These are phyloP conservation scores for Starmerella roubikii DNA, from an alignment of 805 yeast genomes.

Conservation along the genomic window DNA sequence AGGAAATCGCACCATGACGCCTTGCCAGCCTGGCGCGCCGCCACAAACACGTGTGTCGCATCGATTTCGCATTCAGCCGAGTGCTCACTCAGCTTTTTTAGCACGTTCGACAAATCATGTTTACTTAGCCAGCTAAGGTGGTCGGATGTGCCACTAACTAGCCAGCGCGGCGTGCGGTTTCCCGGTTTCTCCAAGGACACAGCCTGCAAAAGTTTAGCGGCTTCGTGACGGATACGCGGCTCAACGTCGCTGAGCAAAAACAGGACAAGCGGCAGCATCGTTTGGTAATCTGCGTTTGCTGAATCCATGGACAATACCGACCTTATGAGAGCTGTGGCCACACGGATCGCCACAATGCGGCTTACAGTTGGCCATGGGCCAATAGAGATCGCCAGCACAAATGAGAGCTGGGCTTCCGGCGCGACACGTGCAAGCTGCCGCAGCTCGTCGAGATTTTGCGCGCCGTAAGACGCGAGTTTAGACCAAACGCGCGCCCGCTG, in stretches of 20 bases:
- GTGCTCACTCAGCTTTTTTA: constrained; percentile 29
- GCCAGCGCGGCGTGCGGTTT: constrained; percentile 16
- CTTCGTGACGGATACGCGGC: constrained; percentile 24
- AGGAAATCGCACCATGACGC: constrained; percentile 22
- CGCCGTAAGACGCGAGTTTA: constrained; percentile 9
- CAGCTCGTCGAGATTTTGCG: constrained; percentile 10
- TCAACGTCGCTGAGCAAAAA: constrained; percentile 26
- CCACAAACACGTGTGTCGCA: constrained; percentile 32
- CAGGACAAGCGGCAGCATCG: constrained; percentile 24
- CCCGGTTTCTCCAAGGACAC: constrained; percentile 14
- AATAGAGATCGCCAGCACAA: constrained; percentile 27
- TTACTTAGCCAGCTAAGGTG: constrained; percentile 41
- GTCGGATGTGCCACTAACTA: background rate
- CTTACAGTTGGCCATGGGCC: constrained; percentile 27
- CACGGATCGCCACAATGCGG: constrained; percentile 26
- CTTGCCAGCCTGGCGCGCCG: constrained; percentile 24
- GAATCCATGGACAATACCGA: constrained; percentile 13
- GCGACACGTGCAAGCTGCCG: constrained; percentile 14
- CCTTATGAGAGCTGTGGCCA: constrained; percentile 13
- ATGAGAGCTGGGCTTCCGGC: constrained; percentile 23
- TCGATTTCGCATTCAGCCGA: constrained; percentile 38
- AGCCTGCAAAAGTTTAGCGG: constrained; percentile 18
- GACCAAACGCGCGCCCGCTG: constrained; percentile 19
- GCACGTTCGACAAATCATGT: constrained; percentile 42
- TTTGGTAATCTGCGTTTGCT: constrained; percentile 25